These are phyloP conservation scores for Oryza australiensis DNA, from an alignment of 176 grass and related monocot species.

Conservation along the genomic window DNA sequence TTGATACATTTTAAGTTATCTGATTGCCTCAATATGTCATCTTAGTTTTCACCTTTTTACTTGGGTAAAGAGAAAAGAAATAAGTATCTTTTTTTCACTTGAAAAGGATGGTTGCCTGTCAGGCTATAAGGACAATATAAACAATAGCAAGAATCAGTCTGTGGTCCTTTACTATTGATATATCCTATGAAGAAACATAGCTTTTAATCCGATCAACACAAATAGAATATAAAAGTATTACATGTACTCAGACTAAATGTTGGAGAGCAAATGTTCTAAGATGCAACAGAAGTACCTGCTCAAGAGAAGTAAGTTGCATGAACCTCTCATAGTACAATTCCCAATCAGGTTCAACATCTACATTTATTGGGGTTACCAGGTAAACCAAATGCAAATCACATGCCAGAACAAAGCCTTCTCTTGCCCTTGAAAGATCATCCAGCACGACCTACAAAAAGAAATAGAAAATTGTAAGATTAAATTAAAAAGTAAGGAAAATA, in stretches of 20 bases:
- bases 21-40: neutral
- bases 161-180: no score
- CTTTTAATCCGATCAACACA: constrained; percentile 17
- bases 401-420: constrained; percentile 93
- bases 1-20: neutral
- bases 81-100: neutral
- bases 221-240: constrained; percentile 4
- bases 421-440: constrained; percentile 93
- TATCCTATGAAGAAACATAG: neutral
- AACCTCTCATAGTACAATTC: constrained; percentile 96
- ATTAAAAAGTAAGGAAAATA: constrained; percentile 27
- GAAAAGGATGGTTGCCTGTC: neutral
- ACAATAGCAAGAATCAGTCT: neutral
- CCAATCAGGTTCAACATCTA: constrained; percentile 95
- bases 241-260: neutral
- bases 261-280: neutral
- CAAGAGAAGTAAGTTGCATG: constrained; percentile 84
- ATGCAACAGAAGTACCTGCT: constrained; percentile 61
- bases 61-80: neutral
- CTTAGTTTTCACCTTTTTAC: neutral
- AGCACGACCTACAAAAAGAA: constrained; percentile 70
- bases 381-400: constrained; percentile 99
- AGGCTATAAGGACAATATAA: no score
- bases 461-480: constrained; percentile 14
- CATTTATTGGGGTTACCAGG: constrained; percentile 91